Conservation (phyloP, 169 alveolate genomes). For the Plasmodium malariae region DNA sequence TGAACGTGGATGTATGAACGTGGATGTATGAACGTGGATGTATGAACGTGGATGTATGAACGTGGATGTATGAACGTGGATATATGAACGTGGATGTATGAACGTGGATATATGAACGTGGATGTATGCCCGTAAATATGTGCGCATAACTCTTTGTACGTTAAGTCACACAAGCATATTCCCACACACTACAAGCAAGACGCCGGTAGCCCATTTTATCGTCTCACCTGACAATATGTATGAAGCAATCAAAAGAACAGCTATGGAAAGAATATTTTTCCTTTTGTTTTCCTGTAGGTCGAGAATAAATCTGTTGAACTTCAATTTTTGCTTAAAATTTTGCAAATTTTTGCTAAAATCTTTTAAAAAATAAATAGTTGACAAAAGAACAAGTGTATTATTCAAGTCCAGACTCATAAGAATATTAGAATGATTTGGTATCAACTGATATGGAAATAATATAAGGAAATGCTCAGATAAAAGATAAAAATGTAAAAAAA, state of each 20-base stretch:
- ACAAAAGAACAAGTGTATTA: slow-evolving; percentile 30
- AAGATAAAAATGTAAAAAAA: slow-evolving; percentile 60
- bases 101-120: no score
- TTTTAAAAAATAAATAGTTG: slow-evolving; percentile 49
- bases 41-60: no score
- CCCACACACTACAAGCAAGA: no score
- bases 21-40: no score
- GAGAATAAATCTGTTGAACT: slow-evolving; percentile 25
- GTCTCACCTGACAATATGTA: slow-evolving; percentile 56
- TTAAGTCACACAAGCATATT: no score
- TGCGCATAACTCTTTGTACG: no score
- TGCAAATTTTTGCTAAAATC: slow-evolving; percentile 19
- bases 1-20: no score
- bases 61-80: no score
- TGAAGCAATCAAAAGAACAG: slow-evolving; percentile 52
- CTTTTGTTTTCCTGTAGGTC: slow-evolving; percentile 25
- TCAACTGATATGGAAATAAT: slow-evolving; percentile 59
- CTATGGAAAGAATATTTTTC: slow-evolving; percentile 53
- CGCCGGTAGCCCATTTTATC: not conserved
- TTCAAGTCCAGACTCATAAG: slow-evolving; percentile 61
- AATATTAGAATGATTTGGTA: slow-evolving; percentile 71
- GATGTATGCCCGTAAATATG: no score
- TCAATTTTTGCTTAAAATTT: slow-evolving; percentile 26
- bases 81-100: no score
- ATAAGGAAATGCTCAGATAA: slow-evolving; percentile 51